These are phyloP conservation scores for Geotrichum phurueaensis DNA, from an alignment of 1,139 yeast genomes.

Conservation along the genomic window DNA sequence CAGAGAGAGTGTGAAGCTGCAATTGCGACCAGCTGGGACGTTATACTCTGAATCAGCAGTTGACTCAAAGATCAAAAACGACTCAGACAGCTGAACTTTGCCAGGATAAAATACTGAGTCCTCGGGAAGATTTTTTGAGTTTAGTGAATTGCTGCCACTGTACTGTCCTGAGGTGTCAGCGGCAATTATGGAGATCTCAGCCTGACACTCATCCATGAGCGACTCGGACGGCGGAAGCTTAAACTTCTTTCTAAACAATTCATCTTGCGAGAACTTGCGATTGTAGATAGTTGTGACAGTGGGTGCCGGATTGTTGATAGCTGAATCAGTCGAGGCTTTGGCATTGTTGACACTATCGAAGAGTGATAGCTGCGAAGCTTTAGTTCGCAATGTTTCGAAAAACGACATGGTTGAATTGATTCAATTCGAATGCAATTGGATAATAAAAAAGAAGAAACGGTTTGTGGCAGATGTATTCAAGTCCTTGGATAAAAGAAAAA, in stretches of 20 bases:
- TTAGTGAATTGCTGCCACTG: slow-evolving; percentile 29
- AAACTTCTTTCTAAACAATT: slow-evolving; percentile 59
- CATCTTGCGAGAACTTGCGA: slow-evolving; percentile 49
- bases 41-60: slow-evolving; percentile 24
- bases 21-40: slow-evolving; percentile 40
- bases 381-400: slow-evolving; percentile 44
- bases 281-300: slow-evolving; percentile 33
- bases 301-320: slow-evolving; percentile 23
- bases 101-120: slow-evolving; percentile 45
- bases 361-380: slow-evolving; percentile 42
- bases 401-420: slow-evolving; percentile 42
- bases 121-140: slow-evolving; percentile 23
- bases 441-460: too few relatives aligned
- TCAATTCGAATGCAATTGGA: neutral
- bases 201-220: slow-evolving; percentile 60
- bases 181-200: slow-evolving; percentile 55
- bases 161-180: slow-evolving; percentile 16
- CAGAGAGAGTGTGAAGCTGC: slow-evolving; percentile 66
- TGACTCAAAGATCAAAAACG: slow-evolving; percentile 72
- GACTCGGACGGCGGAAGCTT: slow-evolving; percentile 66
- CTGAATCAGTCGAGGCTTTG: slow-evolving; percentile 19
- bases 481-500: neutral
- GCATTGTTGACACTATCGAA: slow-evolving; percentile 33
- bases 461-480: neutral
- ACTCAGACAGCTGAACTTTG: slow-evolving; percentile 60